Evolutionary conservation across 169 alveolate species (phyloP), one percentile per base, ranked within the genome.

Genomic region (Blepharisma undulans): DNA sequence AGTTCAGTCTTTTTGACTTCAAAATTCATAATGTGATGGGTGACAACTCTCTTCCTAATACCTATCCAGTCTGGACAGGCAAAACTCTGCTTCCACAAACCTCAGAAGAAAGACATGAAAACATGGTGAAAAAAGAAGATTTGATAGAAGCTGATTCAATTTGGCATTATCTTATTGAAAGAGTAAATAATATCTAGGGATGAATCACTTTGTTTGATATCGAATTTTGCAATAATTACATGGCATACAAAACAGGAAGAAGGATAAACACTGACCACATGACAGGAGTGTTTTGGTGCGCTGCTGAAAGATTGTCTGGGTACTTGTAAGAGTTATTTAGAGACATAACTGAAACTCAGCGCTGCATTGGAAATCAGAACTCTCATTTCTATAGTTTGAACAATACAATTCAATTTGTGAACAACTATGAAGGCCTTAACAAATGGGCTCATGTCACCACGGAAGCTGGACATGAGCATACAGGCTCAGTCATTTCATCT

Each of bases 391-490:
- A 76, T 33, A 22, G 22, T 19, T 25, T 76, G 6, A 36, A 88
- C 59, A 30, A 88, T 25, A 72, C 79, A n/a, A 19, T 32, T 19
- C 78, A 88, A 76, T 88, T 76, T 59, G 25, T 32, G 7, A 32
- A 33, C 19, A 72, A 74, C 76, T 88, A 88, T 76, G 30, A 72
- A 72, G 59, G 59, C 27, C 8, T 19, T 10, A 88, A 88, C 34
- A 30, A 61, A 6, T 88, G 27, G 27, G 87, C 87, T 33, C 59
- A 76, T 76, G 74, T 76, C 30, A 72, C 33, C 60, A 78, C 60
- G 60, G 66, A 29, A 25, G 77, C 89, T 84, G 89, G 77, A n/a
- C 89, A 84, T 84, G 89, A 84, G 60, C 25, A 84, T 30, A 25
- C 79, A 2, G 89, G 89, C 27, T 25, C 77, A 25, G 27, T 29